Evolutionary conservation across 352 stramenopile genomes (phyloP).

Genomic region (Phytophthora idaei): DNA sequence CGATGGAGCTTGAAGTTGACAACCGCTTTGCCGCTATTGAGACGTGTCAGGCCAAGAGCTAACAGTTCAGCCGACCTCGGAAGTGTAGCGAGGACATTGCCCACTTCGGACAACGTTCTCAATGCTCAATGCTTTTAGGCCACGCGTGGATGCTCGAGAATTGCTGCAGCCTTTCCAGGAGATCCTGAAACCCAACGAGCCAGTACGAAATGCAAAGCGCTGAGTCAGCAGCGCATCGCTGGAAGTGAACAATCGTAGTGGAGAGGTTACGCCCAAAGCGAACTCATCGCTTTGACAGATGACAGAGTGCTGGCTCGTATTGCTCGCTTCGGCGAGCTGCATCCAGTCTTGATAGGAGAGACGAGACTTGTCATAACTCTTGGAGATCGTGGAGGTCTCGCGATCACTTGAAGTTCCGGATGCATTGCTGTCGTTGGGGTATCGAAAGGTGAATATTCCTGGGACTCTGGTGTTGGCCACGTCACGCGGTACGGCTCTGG

Average conservation of each 20-base stretch:
- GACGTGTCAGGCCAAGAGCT: not conserved
- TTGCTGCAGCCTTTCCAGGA: too few relatives aligned
- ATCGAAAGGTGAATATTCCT: conserved; percentile 21
- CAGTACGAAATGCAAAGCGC: not conserved
- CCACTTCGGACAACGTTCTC: not conserved
- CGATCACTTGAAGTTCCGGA: conserved; percentile 10
- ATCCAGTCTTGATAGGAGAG: conserved; percentile 33
- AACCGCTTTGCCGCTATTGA: not conserved
- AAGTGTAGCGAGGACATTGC: not conserved
- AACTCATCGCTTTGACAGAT: conserved; percentile 1
- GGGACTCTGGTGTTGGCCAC: conserved; percentile 23
- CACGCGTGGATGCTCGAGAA: too few relatives aligned
- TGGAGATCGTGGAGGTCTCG: conserved; percentile 27
- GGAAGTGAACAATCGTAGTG: not conserved
- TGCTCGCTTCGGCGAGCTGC: conserved; percentile 29
- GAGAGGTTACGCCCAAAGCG: conserved; percentile 1
- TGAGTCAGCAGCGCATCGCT: not conserved
- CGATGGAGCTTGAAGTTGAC: conserved; percentile 2
- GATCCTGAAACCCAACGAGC: not conserved
- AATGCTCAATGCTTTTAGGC: not conserved
- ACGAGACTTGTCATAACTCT: conserved; percentile 35
- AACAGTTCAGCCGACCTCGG: not conserved
- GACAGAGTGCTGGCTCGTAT: not conserved
- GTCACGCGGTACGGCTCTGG: conserved; percentile 39
- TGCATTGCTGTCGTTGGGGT: conserved; percentile 8